A percentile compares a stretch with the other conserved stretches of the same genome.
Conservation (phyloP, 2,329 filamentous ascomycete genomes). For the Pseudogymnoascus sp. region DNA sequence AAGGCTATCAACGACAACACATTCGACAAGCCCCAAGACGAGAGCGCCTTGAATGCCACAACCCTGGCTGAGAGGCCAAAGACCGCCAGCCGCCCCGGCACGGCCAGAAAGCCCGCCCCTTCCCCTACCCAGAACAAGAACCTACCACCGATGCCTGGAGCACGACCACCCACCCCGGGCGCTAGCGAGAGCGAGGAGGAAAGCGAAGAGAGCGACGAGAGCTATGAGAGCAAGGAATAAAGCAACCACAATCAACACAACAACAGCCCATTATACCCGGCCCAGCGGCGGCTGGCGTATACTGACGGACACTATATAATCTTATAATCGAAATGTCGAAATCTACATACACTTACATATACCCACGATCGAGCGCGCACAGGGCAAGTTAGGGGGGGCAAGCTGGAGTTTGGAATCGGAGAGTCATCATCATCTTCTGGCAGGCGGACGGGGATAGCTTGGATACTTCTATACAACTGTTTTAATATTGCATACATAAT, state of each 20-base stretch:
- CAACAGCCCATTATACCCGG: background rate
- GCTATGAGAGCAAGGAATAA: conserved; percentile 4
- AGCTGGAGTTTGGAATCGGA: background rate
- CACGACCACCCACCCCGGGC: conserved; percentile 28
- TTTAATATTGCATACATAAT: conserved; percentile 6
- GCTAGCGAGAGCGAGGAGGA: conserved; percentile 29
- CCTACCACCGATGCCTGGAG: conserved; percentile 22
- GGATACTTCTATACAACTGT: background rate
- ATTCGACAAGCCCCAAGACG: conserved; percentile 14
- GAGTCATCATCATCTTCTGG: conserved; percentile 1
- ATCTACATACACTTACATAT: conserved; percentile 8
- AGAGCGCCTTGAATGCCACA: conserved; percentile 18
- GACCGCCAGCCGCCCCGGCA: conserved; percentile 10
- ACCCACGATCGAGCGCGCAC: conserved; percentile 5
- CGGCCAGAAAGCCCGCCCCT: background rate
- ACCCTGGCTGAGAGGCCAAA: conserved; percentile 14
- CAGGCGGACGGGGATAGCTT: background rate
- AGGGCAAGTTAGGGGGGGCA: background rate
- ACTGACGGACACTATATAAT: conserved; percentile 2
- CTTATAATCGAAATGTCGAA: conserved; percentile 8
- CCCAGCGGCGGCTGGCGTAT: background rate
- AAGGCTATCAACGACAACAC: conserved; percentile 18
- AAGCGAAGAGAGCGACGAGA: background rate
- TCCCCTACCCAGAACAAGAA: conserved; percentile 3
- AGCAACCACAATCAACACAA: background rate